Evolutionary conservation across 176 grass and related monocot genomes (phyloP).

Genomic region (Melocanna baccifera): DNA sequence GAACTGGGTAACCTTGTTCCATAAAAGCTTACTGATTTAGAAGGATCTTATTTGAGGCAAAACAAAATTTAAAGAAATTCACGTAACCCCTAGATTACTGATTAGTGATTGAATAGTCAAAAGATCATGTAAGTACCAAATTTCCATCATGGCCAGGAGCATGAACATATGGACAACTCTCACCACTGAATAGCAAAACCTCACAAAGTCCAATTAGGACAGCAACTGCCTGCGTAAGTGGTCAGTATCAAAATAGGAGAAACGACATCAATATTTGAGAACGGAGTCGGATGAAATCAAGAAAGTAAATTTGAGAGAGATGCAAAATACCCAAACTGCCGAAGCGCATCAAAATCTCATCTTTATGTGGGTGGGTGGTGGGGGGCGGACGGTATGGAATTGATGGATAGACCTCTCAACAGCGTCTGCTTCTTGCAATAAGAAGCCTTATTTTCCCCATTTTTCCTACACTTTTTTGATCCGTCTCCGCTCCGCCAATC

Average conservation of each 20-base stretch:
- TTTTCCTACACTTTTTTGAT: not conserved
- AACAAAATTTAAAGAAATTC: constrained; percentile 23
- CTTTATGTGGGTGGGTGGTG: not conserved
- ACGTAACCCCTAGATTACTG: constrained; percentile 44
- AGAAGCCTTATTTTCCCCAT: not conserved
- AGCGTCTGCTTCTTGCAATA: not conserved
- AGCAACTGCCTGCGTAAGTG: constrained; percentile 12
- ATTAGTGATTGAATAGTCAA: constrained; percentile 36
- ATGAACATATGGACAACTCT: constrained; percentile 29
- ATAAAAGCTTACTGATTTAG: constrained; percentile 41
- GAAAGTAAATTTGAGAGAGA: not conserved
- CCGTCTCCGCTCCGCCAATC: constrained; percentile 21
- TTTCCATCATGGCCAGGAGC: constrained; percentile 44
- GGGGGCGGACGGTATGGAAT: no score
- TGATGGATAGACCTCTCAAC: not conserved
- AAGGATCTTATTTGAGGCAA: not conserved
- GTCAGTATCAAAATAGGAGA: not conserved
- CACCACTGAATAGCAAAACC: constrained; percentile 21
- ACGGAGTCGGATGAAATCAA: not conserved
- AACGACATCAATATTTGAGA: constrained; percentile 3
- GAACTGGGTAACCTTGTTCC: constrained; percentile 29
- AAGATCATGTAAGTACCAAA: constrained; percentile 49
- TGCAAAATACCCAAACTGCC: constrained; percentile 10
- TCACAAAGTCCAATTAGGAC: not conserved
- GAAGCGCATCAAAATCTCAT: constrained; percentile 33